These are phyloP conservation scores for Luvunga scandens DNA, from an alignment of 345 rosid species.

Conservation along the genomic window DNA sequence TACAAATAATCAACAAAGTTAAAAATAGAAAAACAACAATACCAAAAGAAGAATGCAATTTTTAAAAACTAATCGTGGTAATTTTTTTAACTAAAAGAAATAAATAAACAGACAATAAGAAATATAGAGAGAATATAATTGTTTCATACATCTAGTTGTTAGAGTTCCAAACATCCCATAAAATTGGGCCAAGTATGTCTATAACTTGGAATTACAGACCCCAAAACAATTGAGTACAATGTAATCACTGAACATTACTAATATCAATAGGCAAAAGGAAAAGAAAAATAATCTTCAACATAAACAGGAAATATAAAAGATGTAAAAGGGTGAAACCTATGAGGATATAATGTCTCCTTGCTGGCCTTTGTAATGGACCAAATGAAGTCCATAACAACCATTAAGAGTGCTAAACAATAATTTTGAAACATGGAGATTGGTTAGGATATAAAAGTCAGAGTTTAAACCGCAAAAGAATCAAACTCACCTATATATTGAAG, in stretches of 20 bases:
- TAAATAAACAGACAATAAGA: too few relatives aligned
- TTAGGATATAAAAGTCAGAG: conserved; percentile 12
- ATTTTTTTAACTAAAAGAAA: too few relatives aligned
- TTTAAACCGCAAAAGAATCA: conserved; percentile 1
- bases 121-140: too few relatives aligned
- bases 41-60: too few relatives aligned
- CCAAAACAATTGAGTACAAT: background rate
- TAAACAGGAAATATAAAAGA: background rate
- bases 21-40: too few relatives aligned
- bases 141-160: too few relatives aligned
- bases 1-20: too few relatives aligned
- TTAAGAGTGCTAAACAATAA: conserved; percentile 30
- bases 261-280: background rate
- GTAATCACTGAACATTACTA: background rate
- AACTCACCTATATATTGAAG: conserved; percentile 36
- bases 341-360: conserved; percentile 59
- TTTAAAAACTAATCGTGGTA: too few relatives aligned
- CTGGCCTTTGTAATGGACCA: conserved; percentile 51
- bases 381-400: conserved; percentile 53
- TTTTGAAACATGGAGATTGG: conserved; percentile 16
- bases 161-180: too few relatives aligned
- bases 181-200: too few relatives aligned
- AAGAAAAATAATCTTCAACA: background rate
- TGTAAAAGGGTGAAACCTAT: conserved; percentile 10
- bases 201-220: conserved; percentile 35